phyloP scores from a whole-genome alignment of 305 asterid genomes.

The Vinca major region DNA sequence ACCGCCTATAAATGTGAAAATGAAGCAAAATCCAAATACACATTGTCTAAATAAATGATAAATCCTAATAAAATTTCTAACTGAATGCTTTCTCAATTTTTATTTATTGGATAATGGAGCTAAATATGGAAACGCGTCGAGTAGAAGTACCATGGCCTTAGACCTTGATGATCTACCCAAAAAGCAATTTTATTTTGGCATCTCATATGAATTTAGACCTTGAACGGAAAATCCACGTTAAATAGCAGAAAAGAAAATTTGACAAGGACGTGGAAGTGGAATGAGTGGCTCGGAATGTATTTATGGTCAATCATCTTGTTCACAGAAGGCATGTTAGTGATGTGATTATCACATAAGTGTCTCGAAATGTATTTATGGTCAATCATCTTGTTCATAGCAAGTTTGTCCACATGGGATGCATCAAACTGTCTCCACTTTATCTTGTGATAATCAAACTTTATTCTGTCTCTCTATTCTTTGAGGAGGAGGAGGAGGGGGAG shows the following conservation, averaged over 20 bases:
- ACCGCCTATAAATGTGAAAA: not conserved
- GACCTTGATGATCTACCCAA: not conserved
- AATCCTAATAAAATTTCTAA: not conserved
- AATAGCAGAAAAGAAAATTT: not conserved
- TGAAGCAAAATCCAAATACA: not conserved
- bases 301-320: not conserved
- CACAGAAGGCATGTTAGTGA: not conserved
- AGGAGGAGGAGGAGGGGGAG: not conserved
- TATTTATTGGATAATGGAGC: too few species aligned
- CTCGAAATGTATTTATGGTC: not conserved
- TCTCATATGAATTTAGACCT: not conserved
- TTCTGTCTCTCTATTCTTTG: not conserved
- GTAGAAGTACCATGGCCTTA: not conserved
- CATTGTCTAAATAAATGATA: not conserved
- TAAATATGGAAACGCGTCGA: not conserved
- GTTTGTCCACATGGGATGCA: not conserved
- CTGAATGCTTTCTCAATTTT: not conserved
- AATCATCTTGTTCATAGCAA: not conserved
- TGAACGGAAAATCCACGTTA: not conserved
- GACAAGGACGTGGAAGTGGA: not conserved
- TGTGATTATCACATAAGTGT: not conserved
- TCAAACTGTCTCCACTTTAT: not conserved
- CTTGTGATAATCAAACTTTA: not conserved
- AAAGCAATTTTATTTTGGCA: not conserved
- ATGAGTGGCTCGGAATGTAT: not conserved